Base-by-base conservation (phyloP, 2,329 filamentous ascomycete species). In the Cercospora zeina region DNA sequence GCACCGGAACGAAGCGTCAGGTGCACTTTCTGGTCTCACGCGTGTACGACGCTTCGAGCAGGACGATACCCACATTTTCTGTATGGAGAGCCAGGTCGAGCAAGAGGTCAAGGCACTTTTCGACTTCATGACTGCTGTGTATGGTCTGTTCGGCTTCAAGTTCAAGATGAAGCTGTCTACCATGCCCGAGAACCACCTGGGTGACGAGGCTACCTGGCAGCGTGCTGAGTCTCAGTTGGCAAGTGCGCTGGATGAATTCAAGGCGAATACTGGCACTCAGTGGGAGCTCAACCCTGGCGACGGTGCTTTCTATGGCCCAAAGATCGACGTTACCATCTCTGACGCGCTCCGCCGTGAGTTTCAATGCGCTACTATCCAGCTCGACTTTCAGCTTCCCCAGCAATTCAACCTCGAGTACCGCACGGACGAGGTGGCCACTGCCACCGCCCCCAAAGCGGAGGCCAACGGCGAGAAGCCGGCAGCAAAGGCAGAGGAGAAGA, bases 121-220 rank as follows among this genome's bases (percentile, higher is more conserved):
- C 70, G 91, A 96, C 73, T 97, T 97, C 78, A 80, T 97, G 68
- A 81, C 87, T 69, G 80, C 84, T 54, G 86, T 97, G 50, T 92
- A 92, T 75, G 90, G 91, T 50, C 83, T 93, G 45, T 88, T 96
- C 66, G 91, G 90, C 54, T 92, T 96, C 76, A 88, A 87, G 16
- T 97, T 97, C 83, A 96, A 93, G 80, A 81, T 97, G 75, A 96
- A 96, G 80, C 86, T 99, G 31, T 97, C 93, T 63, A 99, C 95
- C 33, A 87, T 92, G 19, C 87, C 87, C 2, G 93, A 97, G 68
- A 93, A 95, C 73, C 96, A 85, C 76, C 87, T 97, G 72, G 95
- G 95, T 66, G 86, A 93, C 60, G 81, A 93, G 31, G 87, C 89
- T 72, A 92, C 91, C 11, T 99, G 95, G 93, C 83, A 97, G 75